Percentiles rank a stretch among this genome's conserved stretches.
phyloP scores from a whole-genome alignment of 495 filamentous ascomycete species.

The Penicillium psychrofluorescens region DNA sequence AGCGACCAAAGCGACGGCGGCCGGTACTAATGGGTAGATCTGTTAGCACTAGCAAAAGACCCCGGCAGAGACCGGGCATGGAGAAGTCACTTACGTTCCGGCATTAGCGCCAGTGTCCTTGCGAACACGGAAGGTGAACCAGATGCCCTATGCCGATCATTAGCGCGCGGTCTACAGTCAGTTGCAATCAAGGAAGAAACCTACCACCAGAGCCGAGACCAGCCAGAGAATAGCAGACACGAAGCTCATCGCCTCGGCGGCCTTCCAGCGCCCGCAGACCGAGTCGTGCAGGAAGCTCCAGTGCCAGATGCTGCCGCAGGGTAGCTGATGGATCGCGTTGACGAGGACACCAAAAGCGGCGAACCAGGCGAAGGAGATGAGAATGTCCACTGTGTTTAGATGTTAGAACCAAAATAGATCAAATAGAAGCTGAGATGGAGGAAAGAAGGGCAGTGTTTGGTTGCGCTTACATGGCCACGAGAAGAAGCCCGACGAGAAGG shows the following conservation, averaged over 20 bases:
- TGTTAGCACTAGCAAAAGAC: conserved; percentile 4
- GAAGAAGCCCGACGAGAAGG: conserved; percentile 40
- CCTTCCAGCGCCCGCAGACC: conserved; percentile 56
- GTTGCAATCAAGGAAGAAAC: conserved; percentile 1
- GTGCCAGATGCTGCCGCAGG: conserved; percentile 49
- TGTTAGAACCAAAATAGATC: no score
- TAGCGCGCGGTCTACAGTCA: neutral
- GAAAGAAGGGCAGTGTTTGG: neutral
- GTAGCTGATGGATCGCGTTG: conserved; percentile 38
- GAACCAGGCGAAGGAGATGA: conserved; percentile 57
- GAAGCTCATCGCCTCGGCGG: conserved; percentile 60
- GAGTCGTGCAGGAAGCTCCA: conserved; percentile 35
- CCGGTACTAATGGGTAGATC: neutral
- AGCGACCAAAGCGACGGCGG: conserved; percentile 17
- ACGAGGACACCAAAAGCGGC: conserved; percentile 57
- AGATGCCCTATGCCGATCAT: conserved; percentile 21
- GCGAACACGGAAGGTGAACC: conserved; percentile 35
- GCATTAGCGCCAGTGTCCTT: neutral
- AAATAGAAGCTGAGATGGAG: no score
- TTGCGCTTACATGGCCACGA: conserved; percentile 32
- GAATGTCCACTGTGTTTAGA: conserved; percentile 47
- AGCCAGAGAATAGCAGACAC: conserved; percentile 63
- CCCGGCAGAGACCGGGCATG: neutral
- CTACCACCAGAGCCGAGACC: conserved; percentile 46
- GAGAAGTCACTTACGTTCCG: conserved; percentile 5